Evolutionary conservation across 805 yeast species (phyloP), one percentile per base, ranked within the genome.

Genomic region (Spathaspora hagerdaliae): DNA sequence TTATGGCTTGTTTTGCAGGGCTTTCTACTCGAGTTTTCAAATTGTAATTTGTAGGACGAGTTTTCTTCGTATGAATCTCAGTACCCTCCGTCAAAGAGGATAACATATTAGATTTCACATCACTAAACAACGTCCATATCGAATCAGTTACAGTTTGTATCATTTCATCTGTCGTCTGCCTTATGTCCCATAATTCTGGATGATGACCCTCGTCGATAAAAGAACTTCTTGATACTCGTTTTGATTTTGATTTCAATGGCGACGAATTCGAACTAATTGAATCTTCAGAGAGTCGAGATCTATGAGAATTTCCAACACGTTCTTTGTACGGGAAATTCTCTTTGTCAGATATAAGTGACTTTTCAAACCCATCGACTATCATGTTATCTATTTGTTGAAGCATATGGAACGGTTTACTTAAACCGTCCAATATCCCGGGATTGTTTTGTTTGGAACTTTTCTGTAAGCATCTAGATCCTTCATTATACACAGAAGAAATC

Each of bases 351-450:
- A 49, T 41, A n/a, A 63, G 45, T 2, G 66, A 60, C 50, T 75
- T 79, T 51, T 83, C 90, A 46, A 85, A 69, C 58, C 84, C 90
- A 46, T 73, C 77, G 56, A 81, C 87, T 31, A 85, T 65, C 61
- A 82, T 68, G 43, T 77, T 79, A 58, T 85, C 92, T 55, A 85
- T 75, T 50, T 82, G 87, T 52, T 82, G 87, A 39, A 85, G 71
- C 42, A 83, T 68, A 39, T 72, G 77, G 38, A 84, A 66, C 1
- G 89, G 85, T 53, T 77, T 81, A 3, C 80, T 61, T 32, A 67
- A 51, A 39, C 63, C 66, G 15, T 53, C 49, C 72, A 71, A 67
- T 26, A 67, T 32, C 33, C 58, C 54, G n/a, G 63, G 54, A 31
- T 51, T 53, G 14, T 26, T 12, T 26, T 19, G n/a, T 32, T 35